Conservation (phyloP, 2,329 filamentous ascomycete species). For the Mycocentrospora acerina region DNA sequence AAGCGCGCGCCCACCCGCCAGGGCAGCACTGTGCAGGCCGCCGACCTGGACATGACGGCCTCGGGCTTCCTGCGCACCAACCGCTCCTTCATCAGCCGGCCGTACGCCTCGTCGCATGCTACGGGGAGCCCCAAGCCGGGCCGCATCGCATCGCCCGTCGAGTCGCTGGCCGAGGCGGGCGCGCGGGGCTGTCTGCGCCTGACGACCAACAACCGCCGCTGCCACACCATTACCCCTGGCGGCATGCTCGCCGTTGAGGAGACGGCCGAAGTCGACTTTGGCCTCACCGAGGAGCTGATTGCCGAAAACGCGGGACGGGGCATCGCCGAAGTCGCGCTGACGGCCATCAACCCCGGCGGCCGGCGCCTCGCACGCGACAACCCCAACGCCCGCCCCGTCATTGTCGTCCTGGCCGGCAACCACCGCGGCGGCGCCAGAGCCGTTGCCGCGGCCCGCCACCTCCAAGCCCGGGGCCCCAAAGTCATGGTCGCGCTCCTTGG, state of each 20-base stretch:
- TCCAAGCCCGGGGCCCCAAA: constrained; percentile 79
- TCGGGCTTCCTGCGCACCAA: constrained; percentile 34
- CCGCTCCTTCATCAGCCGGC: constrained; percentile 33
- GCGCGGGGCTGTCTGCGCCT: constrained; percentile 49
- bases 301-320: constrained; percentile 87
- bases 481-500: constrained; percentile 83
- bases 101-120: constrained; percentile 42
- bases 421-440: constrained; percentile 85
- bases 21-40: constrained; percentile 45
- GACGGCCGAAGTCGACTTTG: constrained; percentile 82
- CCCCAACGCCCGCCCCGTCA: constrained; percentile 54
- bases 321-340: constrained; percentile 80
- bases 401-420: constrained; percentile 90
- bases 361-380: constrained; percentile 54
- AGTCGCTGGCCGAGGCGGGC: constrained; percentile 38
- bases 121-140: constrained; percentile 38
- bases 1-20: constrained; percentile 42
- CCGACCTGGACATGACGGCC: constrained; percentile 32
- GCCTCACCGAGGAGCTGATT: constrained; percentile 85
- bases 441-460: constrained; percentile 80
- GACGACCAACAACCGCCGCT: constrained; percentile 56
- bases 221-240: constrained; percentile 64
- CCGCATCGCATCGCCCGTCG: constrained; percentile 37
- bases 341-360: constrained; percentile 62
- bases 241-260: constrained; percentile 94